Evolutionary conservation across 2,329 filamentous ascomycete species (phyloP), one percentile per base, ranked within the genome.

Genomic region (Fusarium sp.): DNA sequence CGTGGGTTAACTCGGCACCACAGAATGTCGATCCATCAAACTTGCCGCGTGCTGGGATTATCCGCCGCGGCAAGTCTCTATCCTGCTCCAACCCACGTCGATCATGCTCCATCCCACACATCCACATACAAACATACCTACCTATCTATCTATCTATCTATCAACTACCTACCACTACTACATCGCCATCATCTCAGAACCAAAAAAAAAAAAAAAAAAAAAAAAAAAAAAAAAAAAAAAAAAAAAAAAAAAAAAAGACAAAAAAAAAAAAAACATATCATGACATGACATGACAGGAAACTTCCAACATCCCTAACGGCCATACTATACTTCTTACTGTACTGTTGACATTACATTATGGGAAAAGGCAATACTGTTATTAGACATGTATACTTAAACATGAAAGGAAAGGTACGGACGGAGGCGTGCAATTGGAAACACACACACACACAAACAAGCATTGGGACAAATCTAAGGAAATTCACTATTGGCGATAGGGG

Each of bases 1-100:
- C 57, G 68, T 74, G 70, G 70, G 73, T 68, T 66, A 72, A 72
- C 21, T 74, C 72, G 54, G 72, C 58, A 76, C 72, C 74, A 76
- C 73, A 76, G 9, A 60, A 39, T 57, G 61, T 70, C 49, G 59
- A 72, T 72, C 69, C 51, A 45, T 51, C 31, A 63, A 27, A 42
- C 27, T 39, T 66, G 57, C 65, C 23, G 61, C 45, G 56, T 39
- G 23, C 60, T 65, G 63, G 64, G 35, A 61, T 49, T 56, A 46
- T 58, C 66, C 56, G 55, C 69, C 59, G 55, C 61, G 66, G 60
- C 60, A 60, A 70, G 60, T 63, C 59, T 55, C 71, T 31, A 66
- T 69, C 49, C 52, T 58, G 21, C 57, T 57, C 51, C 60, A 31
- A 60, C 42, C 49, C 44, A 66, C 49, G 68, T 71, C 69, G 63